Conservation (phyloP, 345 rosid genomes). For the Eucalyptus coolabah region DNA sequence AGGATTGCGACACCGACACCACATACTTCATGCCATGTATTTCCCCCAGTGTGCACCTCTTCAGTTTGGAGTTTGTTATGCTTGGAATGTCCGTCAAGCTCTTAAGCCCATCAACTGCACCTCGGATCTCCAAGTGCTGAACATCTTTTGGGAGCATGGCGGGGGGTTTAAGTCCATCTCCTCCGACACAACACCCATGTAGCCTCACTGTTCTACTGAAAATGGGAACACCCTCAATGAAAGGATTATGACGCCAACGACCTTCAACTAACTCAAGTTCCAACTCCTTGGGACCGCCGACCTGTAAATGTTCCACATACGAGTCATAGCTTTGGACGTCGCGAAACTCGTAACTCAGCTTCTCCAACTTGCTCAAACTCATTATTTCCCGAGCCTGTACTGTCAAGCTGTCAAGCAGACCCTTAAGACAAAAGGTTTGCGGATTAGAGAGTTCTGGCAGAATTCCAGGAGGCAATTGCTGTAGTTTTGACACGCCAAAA, state of each 20-base stretch:
- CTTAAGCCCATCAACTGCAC: background rate
- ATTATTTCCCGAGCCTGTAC: background rate
- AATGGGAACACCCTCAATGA: rapidly evolving
- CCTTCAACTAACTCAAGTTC: background rate
- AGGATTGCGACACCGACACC: background rate
- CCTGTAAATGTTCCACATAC: background rate
- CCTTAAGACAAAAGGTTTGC: background rate
- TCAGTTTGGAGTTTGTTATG: background rate
- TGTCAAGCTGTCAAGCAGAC: rapidly evolving
- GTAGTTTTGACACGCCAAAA: background rate
- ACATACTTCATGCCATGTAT: background rate
- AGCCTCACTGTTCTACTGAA: background rate
- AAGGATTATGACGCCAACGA: rapidly evolving
- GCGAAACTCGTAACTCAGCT: background rate
- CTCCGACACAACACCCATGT: background rate
- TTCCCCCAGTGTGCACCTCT: background rate
- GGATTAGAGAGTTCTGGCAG: background rate
- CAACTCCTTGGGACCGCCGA: background rate
- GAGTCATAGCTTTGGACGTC: background rate
- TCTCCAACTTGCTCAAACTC: background rate
- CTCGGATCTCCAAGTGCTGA: background rate
- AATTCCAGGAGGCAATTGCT: background rate
- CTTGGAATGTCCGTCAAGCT: background rate
- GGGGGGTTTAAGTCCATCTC: background rate
- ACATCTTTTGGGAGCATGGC: background rate